These are phyloP conservation scores for Pseudopyrenochaeta lycopersici DNA, from an alignment of 2,329 filamentous ascomycete genomes.

Conservation along the genomic window DNA sequence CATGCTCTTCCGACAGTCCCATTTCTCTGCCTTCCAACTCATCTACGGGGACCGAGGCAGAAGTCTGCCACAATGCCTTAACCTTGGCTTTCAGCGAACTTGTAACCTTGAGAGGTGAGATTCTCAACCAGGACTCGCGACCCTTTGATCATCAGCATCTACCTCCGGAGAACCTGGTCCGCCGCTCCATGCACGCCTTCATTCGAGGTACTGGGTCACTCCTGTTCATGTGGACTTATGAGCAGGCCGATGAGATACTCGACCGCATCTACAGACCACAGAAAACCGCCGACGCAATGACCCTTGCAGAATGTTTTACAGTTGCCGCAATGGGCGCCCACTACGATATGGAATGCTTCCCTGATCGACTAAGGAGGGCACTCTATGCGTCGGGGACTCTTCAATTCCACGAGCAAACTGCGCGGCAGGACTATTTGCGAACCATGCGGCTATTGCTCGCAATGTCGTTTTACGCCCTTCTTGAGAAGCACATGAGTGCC, in stretches of 20 bases:
- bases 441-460: slow-evolving; percentile 48
- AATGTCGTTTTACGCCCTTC: slow-evolving; percentile 46
- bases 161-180: slow-evolving; percentile 39
- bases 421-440: slow-evolving; percentile 39
- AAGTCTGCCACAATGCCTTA: slow-evolving; percentile 45
- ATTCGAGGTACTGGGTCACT: slow-evolving; percentile 47
- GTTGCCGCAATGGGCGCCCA: slow-evolving; percentile 49
- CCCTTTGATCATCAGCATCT: slow-evolving; percentile 39
- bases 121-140: slow-evolving; percentile 30
- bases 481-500: slow-evolving; percentile 51
- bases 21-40: slow-evolving; percentile 28
- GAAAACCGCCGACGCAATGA: slow-evolving; percentile 38
- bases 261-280: slow-evolving; percentile 45
- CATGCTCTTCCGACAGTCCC: slow-evolving; percentile 41
- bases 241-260: slow-evolving; percentile 43
- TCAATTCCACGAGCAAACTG: slow-evolving; percentile 44
- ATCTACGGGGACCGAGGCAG: slow-evolving; percentile 30
- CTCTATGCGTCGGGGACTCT: slow-evolving; percentile 47
- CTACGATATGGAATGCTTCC: slow-evolving; percentile 47
- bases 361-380: slow-evolving; percentile 38
- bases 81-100: slow-evolving; percentile 48
- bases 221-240: slow-evolving; percentile 46
- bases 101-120: slow-evolving; percentile 41
- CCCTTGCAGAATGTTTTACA: slow-evolving; percentile 47
- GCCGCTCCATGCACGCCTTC: slow-evolving; percentile 46